These are phyloP conservation scores for Pachysandra terminalis DNA, from an alignment of 164 flowering plant species.

Conservation along the genomic window DNA sequence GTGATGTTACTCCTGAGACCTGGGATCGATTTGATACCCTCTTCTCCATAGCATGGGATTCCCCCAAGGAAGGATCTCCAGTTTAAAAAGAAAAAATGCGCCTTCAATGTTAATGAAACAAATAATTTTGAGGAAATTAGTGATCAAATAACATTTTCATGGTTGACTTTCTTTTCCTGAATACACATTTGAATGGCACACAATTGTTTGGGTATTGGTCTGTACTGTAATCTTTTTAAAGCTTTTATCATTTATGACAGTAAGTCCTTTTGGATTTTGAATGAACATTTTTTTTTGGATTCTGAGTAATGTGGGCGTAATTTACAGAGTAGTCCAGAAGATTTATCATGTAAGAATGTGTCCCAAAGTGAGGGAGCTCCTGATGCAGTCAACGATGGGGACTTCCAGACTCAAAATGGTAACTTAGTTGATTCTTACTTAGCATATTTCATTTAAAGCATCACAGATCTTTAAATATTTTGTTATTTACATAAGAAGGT, in stretches of 20 bases:
- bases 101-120: too few species aligned
- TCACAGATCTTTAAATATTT: not conserved
- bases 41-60: too few species aligned
- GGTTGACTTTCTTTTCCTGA: not conserved
- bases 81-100: too few species aligned
- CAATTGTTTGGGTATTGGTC: not conserved
- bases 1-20: too few species aligned
- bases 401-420: conserved; percentile 29
- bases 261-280: not conserved
- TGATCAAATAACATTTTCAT: too few species aligned
- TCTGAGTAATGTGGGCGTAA: conserved; percentile 4
- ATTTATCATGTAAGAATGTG: conserved; percentile 17
- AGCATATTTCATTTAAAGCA: not conserved
- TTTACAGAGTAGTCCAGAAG: conserved; percentile 38
- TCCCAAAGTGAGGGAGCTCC: conserved; percentile 16
- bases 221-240: not conserved
- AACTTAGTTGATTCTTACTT: conserved; percentile 8
- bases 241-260: not conserved
- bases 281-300: not conserved
- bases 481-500: not conserved
- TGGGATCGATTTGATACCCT: too few species aligned
- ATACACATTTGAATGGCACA: not conserved
- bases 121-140: too few species aligned
- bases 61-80: too few species aligned
- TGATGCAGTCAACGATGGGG: conserved; percentile 14